Evolutionary conservation across 495 filamentous ascomycete genomes (phyloP), one percentile per base, ranked within the genome.

Genomic region (Lasiosphaeris hirsuta): DNA sequence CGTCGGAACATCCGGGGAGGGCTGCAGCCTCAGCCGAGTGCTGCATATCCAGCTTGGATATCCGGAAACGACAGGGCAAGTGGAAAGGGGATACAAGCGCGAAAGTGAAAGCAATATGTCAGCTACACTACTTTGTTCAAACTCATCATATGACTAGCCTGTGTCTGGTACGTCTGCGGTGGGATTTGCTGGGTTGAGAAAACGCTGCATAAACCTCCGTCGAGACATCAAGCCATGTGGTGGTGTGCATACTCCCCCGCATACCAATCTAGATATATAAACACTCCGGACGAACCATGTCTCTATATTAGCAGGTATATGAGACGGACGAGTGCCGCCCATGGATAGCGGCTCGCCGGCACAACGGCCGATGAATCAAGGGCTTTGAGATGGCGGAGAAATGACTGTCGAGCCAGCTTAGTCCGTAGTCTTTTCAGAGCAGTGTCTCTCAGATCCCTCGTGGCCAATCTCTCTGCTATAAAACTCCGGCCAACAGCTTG

Each of bases 231-330:
- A 30, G 49, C 4, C 36, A 23, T 39, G 14, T 15, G 19, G 49
- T 33, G 9, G 42, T 15, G 3, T 14, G 45, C 40, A 49, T 39
- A 15, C 51, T 56, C 51, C 63, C 51, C 63, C 61, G 61, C 63
- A 61, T 56, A 43, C 19, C 62, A 65, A 65, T 69, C 52, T 67
- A 51, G 47, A 57, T 54, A 51, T 50, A 64, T 7, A 60, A 38
- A n/a, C 35, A 48, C 41, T 46, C 39, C 46, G 17, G 34, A 54
- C 38, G 41, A 40, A 23, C 15, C 19, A 46, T 13, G 23, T 15
- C 44, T 45, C 18, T 55, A 63, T 64, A 67, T 61, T n/a, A 41
- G 19, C 58, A 50, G 63, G 34, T 61, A 64, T 66, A 64, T 64
- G 18, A 40, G 18, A 11, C 19, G 9, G 14, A 17, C 39, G 42